phyloP scores from a whole-genome alignment of 768 basidiomycete genomes.

The Suillus plorans region DNA sequence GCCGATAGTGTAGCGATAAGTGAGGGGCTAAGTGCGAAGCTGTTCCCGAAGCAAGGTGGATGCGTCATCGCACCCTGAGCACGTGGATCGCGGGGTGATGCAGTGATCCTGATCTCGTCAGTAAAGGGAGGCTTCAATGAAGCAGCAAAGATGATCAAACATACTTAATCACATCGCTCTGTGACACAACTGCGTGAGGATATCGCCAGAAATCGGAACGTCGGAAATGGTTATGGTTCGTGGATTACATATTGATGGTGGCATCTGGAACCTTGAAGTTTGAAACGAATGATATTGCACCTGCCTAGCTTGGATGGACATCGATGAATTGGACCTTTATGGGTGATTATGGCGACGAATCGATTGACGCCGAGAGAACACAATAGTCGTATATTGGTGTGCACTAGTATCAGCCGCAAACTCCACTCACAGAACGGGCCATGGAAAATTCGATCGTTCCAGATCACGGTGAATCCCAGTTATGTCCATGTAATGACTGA shows the following conservation, averaged over 20 bases:
- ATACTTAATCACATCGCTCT: background rate
- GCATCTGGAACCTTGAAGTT: background rate
- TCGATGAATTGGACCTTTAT: background rate
- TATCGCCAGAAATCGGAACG: slow-evolving; percentile 2
- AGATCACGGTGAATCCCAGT: background rate
- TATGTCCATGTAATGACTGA: background rate
- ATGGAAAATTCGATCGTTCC: background rate
- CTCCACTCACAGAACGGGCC: background rate
- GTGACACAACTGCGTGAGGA: background rate
- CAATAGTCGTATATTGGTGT: no score
- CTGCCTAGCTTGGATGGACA: background rate
- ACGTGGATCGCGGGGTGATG: slow-evolving; percentile 1
- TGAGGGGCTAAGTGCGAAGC: slow-evolving; percentile 1
- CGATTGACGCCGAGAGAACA: background rate
- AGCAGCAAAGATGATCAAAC: background rate
- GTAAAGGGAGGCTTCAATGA: background rate
- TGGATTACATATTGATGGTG: background rate
- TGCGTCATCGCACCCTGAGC: background rate
- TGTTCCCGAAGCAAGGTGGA: background rate
- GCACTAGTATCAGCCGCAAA: background rate
- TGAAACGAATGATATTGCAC: background rate
- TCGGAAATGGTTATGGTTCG: slow-evolving; percentile 2
- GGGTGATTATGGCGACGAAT: background rate
- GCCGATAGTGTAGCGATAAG: slow-evolving; percentile 2
- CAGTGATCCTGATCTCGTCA: background rate